Evolutionary conservation across 1,284 basidiomycete species (phyloP), one percentile per base, ranked within the genome.

Genomic region (Apiotrichum veenhuisii): DNA sequence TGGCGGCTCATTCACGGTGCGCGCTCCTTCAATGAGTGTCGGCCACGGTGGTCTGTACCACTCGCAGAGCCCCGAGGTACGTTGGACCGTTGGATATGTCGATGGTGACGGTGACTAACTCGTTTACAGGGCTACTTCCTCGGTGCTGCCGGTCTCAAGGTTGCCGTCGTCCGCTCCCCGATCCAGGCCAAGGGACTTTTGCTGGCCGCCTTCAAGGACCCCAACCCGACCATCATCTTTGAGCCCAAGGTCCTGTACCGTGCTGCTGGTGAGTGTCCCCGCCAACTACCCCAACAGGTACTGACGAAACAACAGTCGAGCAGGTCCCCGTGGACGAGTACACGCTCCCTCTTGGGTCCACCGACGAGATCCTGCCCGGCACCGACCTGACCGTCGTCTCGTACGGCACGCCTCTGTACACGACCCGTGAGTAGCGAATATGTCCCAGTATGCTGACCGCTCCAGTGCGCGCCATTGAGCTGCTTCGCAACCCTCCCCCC

Each of bases 31-130:
- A 18, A 91, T 91, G 85, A 85, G 89, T 15, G 92, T 95, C 65
- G 91, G 92, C 0, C 92, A 95, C 71, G 92, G 93, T 42, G 94
- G 88, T 15, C 75, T 95, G 58, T 97, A 97, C 72, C 93, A 97
- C 71, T 92, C 89, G 5, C 93, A 97, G 75, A 91, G 88, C 55
- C 91, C 92, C 1, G 93, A 97, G 48, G 70, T 72, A 42, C 46
- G 64, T 50, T 17, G 12, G 5, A 12, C 3, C 3, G 40, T 11
- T 18, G 33, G 17, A 37, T 11, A 3, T 15, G 0, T 7, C 12
- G 5, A 15, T 44, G 25, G 14, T 44, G 43, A 25, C 41, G 10
- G 23, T 44, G 18, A 44, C 50, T 59, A 17, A 48, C 42, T 25
- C 3, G 7, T 17, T 18, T 2, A n/a, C 41, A 72, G 79, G 92